Conservation (phyloP, 2,329 filamentous ascomycete genomes). For the Paecilomyces fulvus region DNA sequence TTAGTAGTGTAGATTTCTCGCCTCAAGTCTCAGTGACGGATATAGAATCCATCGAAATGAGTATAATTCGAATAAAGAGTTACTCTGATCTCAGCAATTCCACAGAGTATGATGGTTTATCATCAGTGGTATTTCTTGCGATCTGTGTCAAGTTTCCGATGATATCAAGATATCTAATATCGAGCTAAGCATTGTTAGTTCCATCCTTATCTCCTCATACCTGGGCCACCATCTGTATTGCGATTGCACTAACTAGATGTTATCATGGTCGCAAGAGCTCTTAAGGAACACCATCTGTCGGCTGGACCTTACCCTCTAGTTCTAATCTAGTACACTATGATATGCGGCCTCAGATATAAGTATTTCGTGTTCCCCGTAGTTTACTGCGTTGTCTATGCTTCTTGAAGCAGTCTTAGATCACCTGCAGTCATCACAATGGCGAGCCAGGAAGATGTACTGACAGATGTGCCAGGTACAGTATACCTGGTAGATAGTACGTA, state of each 20-base stretch:
- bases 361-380: neutral
- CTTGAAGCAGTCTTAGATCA: neutral
- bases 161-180: neutral
- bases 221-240: neutral
- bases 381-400: neutral
- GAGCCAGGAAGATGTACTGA: neutral
- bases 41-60: neutral
- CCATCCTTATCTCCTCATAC: neutral
- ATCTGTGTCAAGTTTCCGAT: neutral
- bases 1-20: no score
- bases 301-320: neutral
- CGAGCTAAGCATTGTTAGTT: neutral
- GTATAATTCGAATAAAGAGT: neutral
- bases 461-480: conserved; percentile 1
- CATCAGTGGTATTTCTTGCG: neutral
- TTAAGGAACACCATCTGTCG: neutral
- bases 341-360: neutral
- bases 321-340: neutral
- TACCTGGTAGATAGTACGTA: conserved; percentile 2
- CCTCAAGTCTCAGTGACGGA: no score
- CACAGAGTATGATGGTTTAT: neutral
- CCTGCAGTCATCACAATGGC: neutral
- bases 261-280: neutral
- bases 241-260: neutral
- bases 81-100: neutral